A percentile compares a stretch with the other conserved stretches of the same genome.
Conservation (phyloP, 352 stramenopile species). For the Elongisporangium anandrum region DNA sequence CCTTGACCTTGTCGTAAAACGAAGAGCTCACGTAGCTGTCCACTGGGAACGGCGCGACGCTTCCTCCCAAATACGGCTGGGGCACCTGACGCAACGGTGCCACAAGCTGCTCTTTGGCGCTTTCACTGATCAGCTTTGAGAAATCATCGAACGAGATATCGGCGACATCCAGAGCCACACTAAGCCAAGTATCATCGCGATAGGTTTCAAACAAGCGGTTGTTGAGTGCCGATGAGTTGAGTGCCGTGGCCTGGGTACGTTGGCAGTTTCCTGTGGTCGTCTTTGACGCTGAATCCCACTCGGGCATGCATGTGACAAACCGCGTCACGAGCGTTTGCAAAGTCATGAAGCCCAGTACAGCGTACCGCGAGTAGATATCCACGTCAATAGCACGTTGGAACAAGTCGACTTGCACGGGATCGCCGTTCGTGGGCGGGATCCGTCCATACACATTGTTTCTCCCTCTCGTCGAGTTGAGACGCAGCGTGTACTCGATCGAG, state of each 20-base stretch:
- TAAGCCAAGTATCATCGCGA: slow-evolving; percentile 21
- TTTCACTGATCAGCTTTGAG: slow-evolving; percentile 10
- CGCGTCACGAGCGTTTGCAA: slow-evolving; percentile 58
- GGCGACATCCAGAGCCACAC: slow-evolving; percentile 12
- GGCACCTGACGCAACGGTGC: slow-evolving; percentile 32
- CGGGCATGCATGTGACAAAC: slow-evolving; percentile 53
- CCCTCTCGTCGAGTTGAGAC: slow-evolving; percentile 45
- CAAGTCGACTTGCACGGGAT: slow-evolving; percentile 18
- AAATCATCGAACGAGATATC: slow-evolving; percentile 10
- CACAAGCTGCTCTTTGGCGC: slow-evolving; percentile 19
- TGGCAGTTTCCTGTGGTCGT: slow-evolving; percentile 43
- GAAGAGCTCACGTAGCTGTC: slow-evolving; percentile 26
- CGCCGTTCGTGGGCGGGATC: slow-evolving; percentile 26
- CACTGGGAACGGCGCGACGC: slow-evolving; percentile 35
- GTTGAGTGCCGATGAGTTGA: slow-evolving; percentile 18
- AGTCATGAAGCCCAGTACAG: slow-evolving; percentile 49
- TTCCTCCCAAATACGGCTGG: slow-evolving; percentile 30
- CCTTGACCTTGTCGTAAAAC: slow-evolving; percentile 55
- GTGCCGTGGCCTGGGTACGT: slow-evolving; percentile 23
- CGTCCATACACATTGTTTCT: slow-evolving; percentile 16
- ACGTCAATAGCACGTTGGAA: slow-evolving; percentile 32
- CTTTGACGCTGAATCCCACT: slow-evolving; percentile 34
- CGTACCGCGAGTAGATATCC: slow-evolving; percentile 41
- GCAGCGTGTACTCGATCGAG: slow-evolving; percentile 57
- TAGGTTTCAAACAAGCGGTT: slow-evolving; percentile 20